These are phyloP conservation scores for Purpureocillium takamizusanense DNA, from an alignment of 2,329 filamentous ascomycete genomes.

Conservation along the genomic window DNA sequence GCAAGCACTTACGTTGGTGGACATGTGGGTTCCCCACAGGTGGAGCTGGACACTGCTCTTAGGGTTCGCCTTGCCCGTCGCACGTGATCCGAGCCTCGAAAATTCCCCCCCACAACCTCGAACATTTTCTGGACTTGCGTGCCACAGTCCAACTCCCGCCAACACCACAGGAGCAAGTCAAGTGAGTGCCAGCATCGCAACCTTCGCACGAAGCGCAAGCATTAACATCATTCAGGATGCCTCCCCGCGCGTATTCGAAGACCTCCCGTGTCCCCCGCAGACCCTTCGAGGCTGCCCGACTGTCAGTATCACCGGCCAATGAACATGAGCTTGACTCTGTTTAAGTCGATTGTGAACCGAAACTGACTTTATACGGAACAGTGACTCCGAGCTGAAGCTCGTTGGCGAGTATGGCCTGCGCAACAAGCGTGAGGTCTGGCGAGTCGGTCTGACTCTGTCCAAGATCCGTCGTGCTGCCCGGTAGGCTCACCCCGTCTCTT, in stretches of 20 bases:
- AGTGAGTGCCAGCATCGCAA: conserved; percentile 21
- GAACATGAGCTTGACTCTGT: conserved; percentile 94
- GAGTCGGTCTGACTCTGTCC: conserved; percentile 97
- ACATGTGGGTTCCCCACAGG: background rate
- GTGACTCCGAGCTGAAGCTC: conserved; percentile 99
- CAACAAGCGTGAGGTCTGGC: conserved; percentile 99
- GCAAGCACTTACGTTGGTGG: conserved; percentile 18
- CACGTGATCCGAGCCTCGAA: conserved; percentile 20
- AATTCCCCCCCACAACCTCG: conserved; percentile 25
- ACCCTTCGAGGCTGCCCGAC: conserved; percentile 99
- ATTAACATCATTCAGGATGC: conserved; percentile 27
- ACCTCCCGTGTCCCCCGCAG: conserved; percentile 98
- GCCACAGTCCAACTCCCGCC: conserved; percentile 23
- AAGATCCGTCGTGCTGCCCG: conserved; percentile 99
- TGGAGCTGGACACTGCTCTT: conserved; percentile 10
- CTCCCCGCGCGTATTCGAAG: conserved; percentile 77
- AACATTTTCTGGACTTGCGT: conserved; percentile 17
- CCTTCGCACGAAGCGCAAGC: conserved; percentile 6
- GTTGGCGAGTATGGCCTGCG: conserved; percentile 99
- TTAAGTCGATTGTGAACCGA: conserved; percentile 78
- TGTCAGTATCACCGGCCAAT: conserved; percentile 98
- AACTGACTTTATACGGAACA: conserved; percentile 61
- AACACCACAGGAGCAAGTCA: conserved; percentile 28
- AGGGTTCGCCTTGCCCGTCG: conserved; percentile 16
- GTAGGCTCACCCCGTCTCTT: conserved; percentile 39